Percentiles rank a stretch among this genome's conserved stretches.
Evolutionary conservation across 257 asterid species (phyloP).

Genomic region (Salvia miltiorrhiza): DNA sequence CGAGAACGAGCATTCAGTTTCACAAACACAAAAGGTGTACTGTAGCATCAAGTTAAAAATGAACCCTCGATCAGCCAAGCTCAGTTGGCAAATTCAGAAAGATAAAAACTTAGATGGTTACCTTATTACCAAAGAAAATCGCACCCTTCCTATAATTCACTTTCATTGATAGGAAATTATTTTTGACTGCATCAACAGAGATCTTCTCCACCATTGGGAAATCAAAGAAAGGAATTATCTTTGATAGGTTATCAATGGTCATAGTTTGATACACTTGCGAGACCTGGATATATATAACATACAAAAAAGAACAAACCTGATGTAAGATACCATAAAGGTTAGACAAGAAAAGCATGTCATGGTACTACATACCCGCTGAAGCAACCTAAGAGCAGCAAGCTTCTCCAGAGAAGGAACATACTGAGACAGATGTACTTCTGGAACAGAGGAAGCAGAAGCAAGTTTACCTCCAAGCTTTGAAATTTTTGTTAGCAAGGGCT

Average conservation of each 20-base stretch:
- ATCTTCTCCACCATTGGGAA: constrained; percentile 78
- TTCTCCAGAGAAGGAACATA: constrained; percentile 75
- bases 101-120: constrained; percentile 21
- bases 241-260: constrained; percentile 65
- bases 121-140: constrained; percentile 78
- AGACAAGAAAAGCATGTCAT: neutral
- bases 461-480: constrained; percentile 26
- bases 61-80: neutral
- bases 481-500: constrained; percentile 15
- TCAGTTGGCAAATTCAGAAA: neutral
- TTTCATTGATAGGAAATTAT: constrained; percentile 68
- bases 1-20: neutral
- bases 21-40: neutral
- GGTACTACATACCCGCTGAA: constrained; percentile 58
- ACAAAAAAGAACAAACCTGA: neutral
- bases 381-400: constrained; percentile 79
- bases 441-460: constrained; percentile 26
- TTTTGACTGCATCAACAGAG: constrained; percentile 83
- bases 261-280: constrained; percentile 82
- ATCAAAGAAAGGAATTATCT: constrained; percentile 69
- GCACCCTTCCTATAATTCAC: constrained; percentile 75
- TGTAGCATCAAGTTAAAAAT: neutral
- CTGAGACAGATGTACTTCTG: constrained; percentile 51
- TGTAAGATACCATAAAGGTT: neutral
- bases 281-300: constrained; percentile 44